Percentiles rank a stretch among this genome's conserved stretches.
These are phyloP conservation scores for Miamiensis avidus DNA, from an alignment of 169 alveolate species.

Conservation along the genomic window DNA sequence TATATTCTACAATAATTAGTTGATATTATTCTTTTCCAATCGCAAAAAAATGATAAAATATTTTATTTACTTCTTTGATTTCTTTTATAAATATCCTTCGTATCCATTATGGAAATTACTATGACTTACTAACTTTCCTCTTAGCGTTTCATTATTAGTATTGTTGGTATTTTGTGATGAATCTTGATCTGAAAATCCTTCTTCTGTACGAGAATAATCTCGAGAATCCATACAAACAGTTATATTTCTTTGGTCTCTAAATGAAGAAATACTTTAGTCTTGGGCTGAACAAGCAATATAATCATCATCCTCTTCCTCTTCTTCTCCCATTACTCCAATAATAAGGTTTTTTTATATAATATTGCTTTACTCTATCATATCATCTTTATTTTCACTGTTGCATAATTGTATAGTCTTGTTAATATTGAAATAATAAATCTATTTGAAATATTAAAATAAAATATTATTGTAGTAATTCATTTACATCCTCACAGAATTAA, in stretches of 20 bases:
- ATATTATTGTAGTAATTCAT: too few species aligned
- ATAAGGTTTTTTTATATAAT: background rate
- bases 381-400: background rate
- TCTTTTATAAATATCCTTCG: background rate
- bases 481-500: background rate
- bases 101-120: background rate
- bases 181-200: background rate
- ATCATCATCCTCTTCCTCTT: background rate
- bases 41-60: too few species aligned
- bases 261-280: too few species aligned
- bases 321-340: background rate
- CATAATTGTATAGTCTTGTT: background rate
- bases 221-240: background rate
- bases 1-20: background rate
- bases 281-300: background rate
- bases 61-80: too few species aligned
- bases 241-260: too few species aligned
- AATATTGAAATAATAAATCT: too few species aligned
- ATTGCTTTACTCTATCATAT: background rate
- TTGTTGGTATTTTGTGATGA: too few species aligned
- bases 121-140: background rate
- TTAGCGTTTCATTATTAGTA: too few species aligned
- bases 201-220: background rate
- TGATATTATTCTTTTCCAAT: background rate
- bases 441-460: too few species aligned